Base-by-base conservation (phyloP, 179 eudicot species). In the Actinidia arguta region DNA sequence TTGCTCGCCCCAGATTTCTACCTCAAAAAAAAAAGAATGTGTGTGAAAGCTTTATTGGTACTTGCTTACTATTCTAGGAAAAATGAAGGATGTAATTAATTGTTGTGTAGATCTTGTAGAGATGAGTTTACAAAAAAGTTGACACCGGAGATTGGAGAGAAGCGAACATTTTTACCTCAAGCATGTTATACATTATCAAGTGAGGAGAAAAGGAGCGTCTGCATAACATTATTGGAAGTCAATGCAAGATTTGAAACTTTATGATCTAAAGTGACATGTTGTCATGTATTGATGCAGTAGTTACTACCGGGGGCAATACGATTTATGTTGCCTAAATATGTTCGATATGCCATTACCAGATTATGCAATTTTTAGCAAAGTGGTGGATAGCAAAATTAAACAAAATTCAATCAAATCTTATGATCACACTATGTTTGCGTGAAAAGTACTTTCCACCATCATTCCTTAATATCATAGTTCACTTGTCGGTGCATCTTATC, bases 1-100 rank as follows among this genome's bases (percentile, higher is more conserved):
- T n/a, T n/a, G n/a, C n/a, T n/a, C n/a, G n/a, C n/a, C n/a, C n/a
- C n/a, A n/a, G n/a, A n/a, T n/a, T n/a, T n/a, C n/a, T n/a, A n/a
- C n/a, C n/a, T n/a, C n/a, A n/a, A n/a, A n/a, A n/a, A n/a, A n/a
- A 66, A 27, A 66, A 66, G 7, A 66, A 66, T 66, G 20, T 31
- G 13, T 66, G 10, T 16, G 70, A 31, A 5, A 66, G 70, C 17
- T 25, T 64, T 18, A 66, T 66, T 31, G 46, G 70, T 66, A 66
- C 70, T 66, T 66, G n/a, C 70, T 66, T 66, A 14, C 25, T 4
- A 66, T 14, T 3, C 46, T 3, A 12, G 20, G 70, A 1, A 66
- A 66, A 66, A 66, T 8, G 13, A 66, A 66, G 46, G 70, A 66
- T 66, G 44, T 17, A 66, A 31, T 66, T 66, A 66, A 31, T 66